These are phyloP conservation scores for Esteya vermicola DNA, from an alignment of 2,329 filamentous ascomycete genomes.

Conservation along the genomic window DNA sequence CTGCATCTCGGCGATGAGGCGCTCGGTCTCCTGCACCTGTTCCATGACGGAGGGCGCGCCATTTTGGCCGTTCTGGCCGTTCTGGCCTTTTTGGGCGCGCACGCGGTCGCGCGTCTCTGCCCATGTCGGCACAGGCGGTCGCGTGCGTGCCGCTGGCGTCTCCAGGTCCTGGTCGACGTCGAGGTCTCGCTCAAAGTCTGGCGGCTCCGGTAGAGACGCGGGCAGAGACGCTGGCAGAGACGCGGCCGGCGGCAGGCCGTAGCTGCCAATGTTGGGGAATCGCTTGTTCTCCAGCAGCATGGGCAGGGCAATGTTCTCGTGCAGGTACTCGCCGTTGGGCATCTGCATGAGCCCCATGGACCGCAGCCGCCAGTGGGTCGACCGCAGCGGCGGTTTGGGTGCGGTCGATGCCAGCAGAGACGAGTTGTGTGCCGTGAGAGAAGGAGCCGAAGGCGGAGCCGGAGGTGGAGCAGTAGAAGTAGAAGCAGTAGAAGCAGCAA, in stretches of 20 bases:
- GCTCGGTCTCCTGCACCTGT: slow-evolving; percentile 13
- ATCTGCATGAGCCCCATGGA: slow-evolving; percentile 25
- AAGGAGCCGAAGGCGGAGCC: neutral
- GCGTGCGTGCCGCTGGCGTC: no score
- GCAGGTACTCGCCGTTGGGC: slow-evolving; percentile 19
- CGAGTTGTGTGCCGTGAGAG: neutral
- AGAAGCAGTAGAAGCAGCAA: no score
- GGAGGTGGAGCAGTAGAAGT: no score
- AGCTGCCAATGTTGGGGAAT: slow-evolving; percentile 22
- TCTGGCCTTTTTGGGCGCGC: slow-evolving; percentile 6
- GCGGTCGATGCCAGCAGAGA: neutral
- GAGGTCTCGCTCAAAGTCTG: neutral
- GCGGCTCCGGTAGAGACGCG: no score
- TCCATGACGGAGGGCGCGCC: no score
- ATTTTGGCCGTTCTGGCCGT: neutral
- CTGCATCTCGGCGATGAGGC: slow-evolving; percentile 27
- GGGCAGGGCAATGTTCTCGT: slow-evolving; percentile 29
- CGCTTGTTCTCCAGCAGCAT: slow-evolving; percentile 25
- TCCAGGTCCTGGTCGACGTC: neutral
- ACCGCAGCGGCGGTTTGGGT: slow-evolving; percentile 7
- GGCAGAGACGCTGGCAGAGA: neutral
- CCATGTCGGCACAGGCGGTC: no score
- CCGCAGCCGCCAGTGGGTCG: slow-evolving; percentile 26
- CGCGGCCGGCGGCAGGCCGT: slow-evolving; percentile 15
- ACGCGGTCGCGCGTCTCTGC: no score